These are phyloP conservation scores for Nymphaea colorata DNA, from an alignment of 164 flowering plant species.

Conservation along the genomic window DNA sequence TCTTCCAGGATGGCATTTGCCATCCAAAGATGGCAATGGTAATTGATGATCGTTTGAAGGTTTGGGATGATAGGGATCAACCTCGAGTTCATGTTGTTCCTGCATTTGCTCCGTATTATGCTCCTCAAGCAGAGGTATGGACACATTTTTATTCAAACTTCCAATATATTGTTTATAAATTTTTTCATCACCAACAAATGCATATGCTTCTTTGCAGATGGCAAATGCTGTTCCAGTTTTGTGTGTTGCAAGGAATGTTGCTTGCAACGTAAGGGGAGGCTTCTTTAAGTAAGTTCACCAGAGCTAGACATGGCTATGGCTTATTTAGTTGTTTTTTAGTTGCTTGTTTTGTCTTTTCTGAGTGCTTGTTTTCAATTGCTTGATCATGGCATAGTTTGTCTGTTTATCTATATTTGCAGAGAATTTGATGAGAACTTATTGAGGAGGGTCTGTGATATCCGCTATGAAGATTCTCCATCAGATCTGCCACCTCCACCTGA, in stretches of 20 bases:
- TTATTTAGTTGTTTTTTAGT: too few relatives aligned
- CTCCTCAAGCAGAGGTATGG: constrained; percentile 97
- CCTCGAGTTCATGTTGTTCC: constrained; percentile 97
- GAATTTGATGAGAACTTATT: constrained; percentile 77
- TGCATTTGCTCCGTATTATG: constrained; percentile 87
- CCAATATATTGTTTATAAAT: neutral
- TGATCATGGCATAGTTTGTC: neutral
- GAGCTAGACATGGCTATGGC: neutral
- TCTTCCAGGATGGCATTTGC: constrained; percentile 69
- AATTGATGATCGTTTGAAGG: constrained; percentile 90
- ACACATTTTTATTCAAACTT: neutral
- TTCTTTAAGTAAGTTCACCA: constrained; percentile 70
- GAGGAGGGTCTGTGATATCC: constrained; percentile 44
- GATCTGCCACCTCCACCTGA: constrained; percentile 75
- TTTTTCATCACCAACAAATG: neutral
- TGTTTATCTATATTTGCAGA: constrained; percentile 23
- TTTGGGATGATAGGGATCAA: constrained; percentile 96
- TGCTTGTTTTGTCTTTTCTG: neutral
- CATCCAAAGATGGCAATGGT: constrained; percentile 99
- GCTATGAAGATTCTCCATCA: constrained; percentile 64
- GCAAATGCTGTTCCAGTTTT: constrained; percentile 87
- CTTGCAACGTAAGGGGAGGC: constrained; percentile 91
- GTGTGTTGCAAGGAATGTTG: constrained; percentile 97
- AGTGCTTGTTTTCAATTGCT: neutral
- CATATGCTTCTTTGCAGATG: constrained; percentile 26